Base-by-base conservation (phyloP, 768 basidiomycete species). In the Naematelia aurantialba region DNA sequence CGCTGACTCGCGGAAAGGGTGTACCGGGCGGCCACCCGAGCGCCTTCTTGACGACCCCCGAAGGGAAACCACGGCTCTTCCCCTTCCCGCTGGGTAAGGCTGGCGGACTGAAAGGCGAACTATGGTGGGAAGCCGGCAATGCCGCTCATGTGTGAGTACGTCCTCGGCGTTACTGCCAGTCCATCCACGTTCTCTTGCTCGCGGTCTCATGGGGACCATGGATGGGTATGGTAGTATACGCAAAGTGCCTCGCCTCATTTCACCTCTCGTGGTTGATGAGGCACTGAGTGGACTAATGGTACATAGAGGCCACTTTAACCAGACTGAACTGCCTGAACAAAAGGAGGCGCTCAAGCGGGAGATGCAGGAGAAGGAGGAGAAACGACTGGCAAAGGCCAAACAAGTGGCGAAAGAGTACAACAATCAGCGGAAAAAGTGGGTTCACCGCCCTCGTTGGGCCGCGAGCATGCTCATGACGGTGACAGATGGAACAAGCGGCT, bases 61-160 rank as follows among this genome's bases (percentile, higher is more conserved):
- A 73, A 42, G 69, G 62, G 22, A 73, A 73, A 56, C 72, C 72
- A 3, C 45, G 72, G n/a, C 31, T 73, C 24, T 73, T 68, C 31
- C 69, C 72, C 1, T 73, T 73, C 51, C 72, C 72, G 3, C 61
- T 73, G 1, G 72, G 72, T 14, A 63, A 63, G 55, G 72, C 72
- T 12, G 71, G 67, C 1, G 5, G 34, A 19, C 24, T 52, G 26
- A 51, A 63, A 19, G 58, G 45, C 10, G 68, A 66, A 44, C 30
- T 73, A 21, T 73, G 72, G 72, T 73, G 69, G 69, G 72, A 73
- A 55, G 67, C 69, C 17, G 72, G 72, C 1, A 70, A 73, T 45
- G 58, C 55, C 2, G 65, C 72, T 11, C 72, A 73, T 56, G 72
- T 73, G 71, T 73, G 47, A 48, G 71, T 69, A 39, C 34, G 17